Evolutionary conservation across 257 asterid genomes (phyloP).

Genomic region (Osmanthus fragrans): DNA sequence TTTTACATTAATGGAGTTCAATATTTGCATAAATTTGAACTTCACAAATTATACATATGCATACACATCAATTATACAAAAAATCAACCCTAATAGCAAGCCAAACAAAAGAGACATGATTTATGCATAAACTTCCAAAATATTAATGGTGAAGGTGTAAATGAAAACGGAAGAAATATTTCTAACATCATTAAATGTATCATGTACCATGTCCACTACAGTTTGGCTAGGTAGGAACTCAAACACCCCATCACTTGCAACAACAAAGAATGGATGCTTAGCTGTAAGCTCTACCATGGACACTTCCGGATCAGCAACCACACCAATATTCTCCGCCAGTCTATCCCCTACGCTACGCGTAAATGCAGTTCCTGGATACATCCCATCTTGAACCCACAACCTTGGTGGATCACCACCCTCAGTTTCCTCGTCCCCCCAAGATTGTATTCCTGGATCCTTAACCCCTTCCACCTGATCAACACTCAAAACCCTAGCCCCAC

Average conservation of each 20-base stretch:
- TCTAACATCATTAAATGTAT: constrained; percentile 1
- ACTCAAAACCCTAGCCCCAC: constrained; percentile 95
- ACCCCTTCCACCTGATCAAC: constrained; percentile 95
- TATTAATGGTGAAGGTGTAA: background rate
- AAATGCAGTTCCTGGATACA: constrained; percentile 97
- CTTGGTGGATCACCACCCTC: constrained; percentile 96
- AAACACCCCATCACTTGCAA: constrained; percentile 91
- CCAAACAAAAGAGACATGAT: background rate
- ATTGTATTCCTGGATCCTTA: constrained; percentile 81
- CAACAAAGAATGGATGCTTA: constrained; percentile 74
- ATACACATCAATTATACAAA: background rate
- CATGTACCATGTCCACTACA: constrained; percentile 86
- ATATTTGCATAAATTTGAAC: background rate
- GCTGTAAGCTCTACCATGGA: constrained; percentile 54
- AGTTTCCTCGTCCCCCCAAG: constrained; percentile 93
- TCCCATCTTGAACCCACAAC: constrained; percentile 89
- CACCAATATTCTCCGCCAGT: constrained; percentile 87
- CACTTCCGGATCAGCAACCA: constrained; percentile 82
- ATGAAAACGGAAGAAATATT: constrained; percentile 21
- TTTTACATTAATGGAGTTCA: background rate
- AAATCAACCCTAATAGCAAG: background rate
- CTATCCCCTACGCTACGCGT: constrained; percentile 91
- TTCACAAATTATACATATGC: background rate
- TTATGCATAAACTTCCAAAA: constrained; percentile 15
- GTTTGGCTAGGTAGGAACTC: constrained; percentile 88